These are phyloP conservation scores for Fusarium caatingaense DNA, from an alignment of 2,329 filamentous ascomycete species.

Conservation along the genomic window DNA sequence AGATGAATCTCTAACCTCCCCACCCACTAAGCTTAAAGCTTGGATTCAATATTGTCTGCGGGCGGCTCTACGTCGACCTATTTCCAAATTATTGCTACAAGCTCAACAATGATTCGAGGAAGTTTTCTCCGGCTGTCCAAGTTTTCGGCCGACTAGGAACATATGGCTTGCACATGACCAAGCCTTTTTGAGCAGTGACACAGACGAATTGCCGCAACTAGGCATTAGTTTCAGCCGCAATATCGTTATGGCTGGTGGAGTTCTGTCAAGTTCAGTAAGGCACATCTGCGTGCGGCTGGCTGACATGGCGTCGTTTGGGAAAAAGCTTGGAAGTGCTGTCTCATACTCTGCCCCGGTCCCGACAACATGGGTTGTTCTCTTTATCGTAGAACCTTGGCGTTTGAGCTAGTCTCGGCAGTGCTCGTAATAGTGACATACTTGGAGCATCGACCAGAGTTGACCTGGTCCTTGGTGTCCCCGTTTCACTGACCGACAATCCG, in stretches of 20 bases:
- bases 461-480: slow-evolving; percentile 6
- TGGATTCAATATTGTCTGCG: not conserved
- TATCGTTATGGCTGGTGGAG: slow-evolving; percentile 4
- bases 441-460: not conserved
- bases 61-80: not conserved
- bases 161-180: slow-evolving; percentile 30
- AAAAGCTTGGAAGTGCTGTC: slow-evolving; percentile 4
- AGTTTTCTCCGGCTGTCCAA: not conserved
- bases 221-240: slow-evolving; percentile 18
- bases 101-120: slow-evolving; percentile 10
- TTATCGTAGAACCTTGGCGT: slow-evolving; percentile 11
- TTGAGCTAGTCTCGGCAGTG: slow-evolving; percentile 15
- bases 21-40: not conserved
- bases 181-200: slow-evolving; percentile 23
- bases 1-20: not conserved
- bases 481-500: not conserved
- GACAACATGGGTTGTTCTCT: slow-evolving; percentile 19
- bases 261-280: slow-evolving; percentile 17
- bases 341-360: slow-evolving; percentile 9
- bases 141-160: not conserved
- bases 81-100: not conserved
- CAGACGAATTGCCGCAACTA: slow-evolving; percentile 13
- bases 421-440: slow-evolving; percentile 1
- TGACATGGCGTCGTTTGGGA: slow-evolving; percentile 16
- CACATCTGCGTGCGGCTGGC: slow-evolving; percentile 32